Conservation (phyloP, 805 yeast species). For the Yarrowia bubula region DNA sequence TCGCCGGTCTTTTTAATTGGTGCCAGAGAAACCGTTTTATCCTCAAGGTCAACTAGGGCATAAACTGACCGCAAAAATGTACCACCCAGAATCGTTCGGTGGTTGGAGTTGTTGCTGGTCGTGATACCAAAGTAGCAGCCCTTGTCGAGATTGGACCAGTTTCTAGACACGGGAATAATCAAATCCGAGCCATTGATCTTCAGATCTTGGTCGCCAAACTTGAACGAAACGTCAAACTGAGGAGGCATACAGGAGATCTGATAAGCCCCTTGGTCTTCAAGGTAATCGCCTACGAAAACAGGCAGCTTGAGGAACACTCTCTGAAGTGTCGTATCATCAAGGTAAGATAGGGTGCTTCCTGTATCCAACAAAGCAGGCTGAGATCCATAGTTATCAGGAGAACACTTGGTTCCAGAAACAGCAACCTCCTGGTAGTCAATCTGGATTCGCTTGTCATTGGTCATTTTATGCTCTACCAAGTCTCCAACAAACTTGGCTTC, state of each 20-base stretch:
- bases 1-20: slow-evolving; percentile 1
- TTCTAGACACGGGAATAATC: slow-evolving; percentile 1
- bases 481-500: slow-evolving; percentile 3
- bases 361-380: not conserved
- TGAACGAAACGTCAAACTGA: slow-evolving; percentile 13
- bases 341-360: slow-evolving; percentile 2
- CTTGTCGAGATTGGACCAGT: slow-evolving; percentile 12
- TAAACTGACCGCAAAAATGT: not conserved
- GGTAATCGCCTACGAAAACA: not conserved
- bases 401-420: not conserved
- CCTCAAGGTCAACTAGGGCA: not conserved
- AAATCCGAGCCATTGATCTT: slow-evolving; percentile 9
- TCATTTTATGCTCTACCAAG: not conserved
- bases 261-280: not conserved
- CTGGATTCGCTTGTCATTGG: slow-evolving; percentile 3
- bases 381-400: not conserved
- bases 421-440: not conserved
- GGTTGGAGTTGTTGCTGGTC: not conserved
- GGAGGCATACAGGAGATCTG: slow-evolving; percentile 5
- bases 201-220: slow-evolving; percentile 5
- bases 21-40: slow-evolving; percentile 4
- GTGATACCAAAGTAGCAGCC: slow-evolving; percentile 19
- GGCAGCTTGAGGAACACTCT: slow-evolving; percentile 6
- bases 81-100: not conserved
- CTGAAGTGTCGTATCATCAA: not conserved